Evolutionary conservation across 305 asterid genomes (phyloP).

Genomic region (Fraxinus dipetala): DNA sequence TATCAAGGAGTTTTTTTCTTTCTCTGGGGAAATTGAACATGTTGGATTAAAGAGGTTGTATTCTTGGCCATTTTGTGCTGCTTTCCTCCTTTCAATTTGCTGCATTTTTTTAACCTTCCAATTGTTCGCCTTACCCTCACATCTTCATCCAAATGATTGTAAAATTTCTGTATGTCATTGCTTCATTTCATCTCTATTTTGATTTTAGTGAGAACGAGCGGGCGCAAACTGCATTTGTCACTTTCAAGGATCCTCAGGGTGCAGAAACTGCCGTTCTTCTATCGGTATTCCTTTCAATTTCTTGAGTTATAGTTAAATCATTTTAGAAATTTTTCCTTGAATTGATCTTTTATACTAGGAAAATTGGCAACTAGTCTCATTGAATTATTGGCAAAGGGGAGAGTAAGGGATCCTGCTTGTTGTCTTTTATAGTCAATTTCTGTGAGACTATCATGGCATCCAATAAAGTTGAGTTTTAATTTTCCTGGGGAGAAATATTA

Average conservation of each 20-base stretch:
- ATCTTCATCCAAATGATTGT: conserved; percentile 19
- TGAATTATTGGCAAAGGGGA: conserved; percentile 11
- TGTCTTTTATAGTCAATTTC: background rate
- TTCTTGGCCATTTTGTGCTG: background rate
- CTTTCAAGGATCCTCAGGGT: conserved; percentile 70
- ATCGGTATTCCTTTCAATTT: conserved; percentile 44
- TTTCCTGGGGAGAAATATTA: background rate
- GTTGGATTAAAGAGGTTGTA: conserved; percentile 61
- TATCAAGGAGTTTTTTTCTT: conserved; percentile 78
- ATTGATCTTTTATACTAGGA: conserved; percentile 7
- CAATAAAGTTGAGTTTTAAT: background rate
- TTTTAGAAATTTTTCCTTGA: background rate
- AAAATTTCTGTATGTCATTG: background rate
- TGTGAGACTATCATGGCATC: background rate
- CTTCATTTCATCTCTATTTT: conserved; percentile 21
- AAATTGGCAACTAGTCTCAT: background rate
- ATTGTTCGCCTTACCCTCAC: background rate
- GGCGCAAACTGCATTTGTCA: conserved; percentile 66
- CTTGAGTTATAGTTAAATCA: background rate
- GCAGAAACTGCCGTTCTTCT: conserved; percentile 87
- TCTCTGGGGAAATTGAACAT: conserved; percentile 70
- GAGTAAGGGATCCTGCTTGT: background rate
- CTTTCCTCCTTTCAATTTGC: background rate
- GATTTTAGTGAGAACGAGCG: conserved; percentile 58
- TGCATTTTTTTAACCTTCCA: background rate